Conservation (phyloP, 2,329 filamentous ascomycete species). For the Hymenotorrendiella dingleyae region DNA sequence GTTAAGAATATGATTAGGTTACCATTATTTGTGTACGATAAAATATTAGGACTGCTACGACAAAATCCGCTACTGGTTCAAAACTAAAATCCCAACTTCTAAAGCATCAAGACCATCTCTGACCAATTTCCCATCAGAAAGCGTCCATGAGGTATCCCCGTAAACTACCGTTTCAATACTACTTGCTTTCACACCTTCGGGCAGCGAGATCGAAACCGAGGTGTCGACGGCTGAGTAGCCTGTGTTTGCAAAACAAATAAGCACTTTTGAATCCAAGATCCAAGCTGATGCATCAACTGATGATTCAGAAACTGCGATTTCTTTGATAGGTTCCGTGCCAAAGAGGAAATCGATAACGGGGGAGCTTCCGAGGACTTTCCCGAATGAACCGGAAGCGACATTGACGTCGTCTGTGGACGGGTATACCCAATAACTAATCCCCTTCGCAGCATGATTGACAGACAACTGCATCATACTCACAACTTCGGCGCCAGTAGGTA, state of each 20-base stretch:
- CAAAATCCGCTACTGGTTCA: no score
- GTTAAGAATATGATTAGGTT: no score
- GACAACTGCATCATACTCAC: conserved; percentile 40
- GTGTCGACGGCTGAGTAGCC: conserved; percentile 22
- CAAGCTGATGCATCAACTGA: conserved; percentile 36
- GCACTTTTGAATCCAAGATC: conserved; percentile 31
- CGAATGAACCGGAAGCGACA: conserved; percentile 32
- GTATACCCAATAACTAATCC: conserved; percentile 41
- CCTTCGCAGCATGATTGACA: conserved; percentile 44
- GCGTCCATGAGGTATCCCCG: conserved; percentile 19
- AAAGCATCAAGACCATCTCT: conserved; percentile 20
- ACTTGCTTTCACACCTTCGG: conserved; percentile 1
- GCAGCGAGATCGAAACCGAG: conserved; percentile 17
- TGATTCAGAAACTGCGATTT: neutral
- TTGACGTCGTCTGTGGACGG: conserved; percentile 31
- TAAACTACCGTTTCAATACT: conserved; percentile 16
- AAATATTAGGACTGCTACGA: no score
- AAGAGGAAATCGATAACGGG: conserved; percentile 35
- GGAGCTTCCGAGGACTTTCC: conserved; percentile 32
- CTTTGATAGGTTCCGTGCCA: conserved; percentile 16
- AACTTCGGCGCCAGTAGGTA: conserved; percentile 39
- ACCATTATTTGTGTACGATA: no score
- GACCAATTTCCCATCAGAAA: conserved; percentile 14
- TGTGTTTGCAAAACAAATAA: conserved; percentile 36
- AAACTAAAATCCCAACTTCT: conserved; percentile 14